A percentile compares a stretch with the other conserved stretches of the same genome.
These are phyloP conservation scores for Salmacisia buchloeana DNA, from an alignment of 1,284 basidiomycete genomes.

Conservation along the genomic window DNA sequence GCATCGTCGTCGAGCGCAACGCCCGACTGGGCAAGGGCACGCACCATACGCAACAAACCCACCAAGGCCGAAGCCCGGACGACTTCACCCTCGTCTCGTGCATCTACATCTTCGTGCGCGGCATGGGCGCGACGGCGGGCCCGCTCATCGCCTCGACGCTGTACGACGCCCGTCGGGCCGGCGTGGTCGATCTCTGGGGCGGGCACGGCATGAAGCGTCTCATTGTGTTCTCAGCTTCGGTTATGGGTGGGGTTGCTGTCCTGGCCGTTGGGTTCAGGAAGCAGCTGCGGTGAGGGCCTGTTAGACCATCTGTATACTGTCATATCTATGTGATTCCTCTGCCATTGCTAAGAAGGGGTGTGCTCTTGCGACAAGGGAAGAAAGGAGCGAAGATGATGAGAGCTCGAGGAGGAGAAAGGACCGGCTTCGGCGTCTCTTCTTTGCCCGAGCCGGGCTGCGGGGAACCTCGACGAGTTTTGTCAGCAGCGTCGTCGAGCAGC, in stretches of 20 bases:
- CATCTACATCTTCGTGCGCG: constrained; percentile 21
- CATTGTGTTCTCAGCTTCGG: neutral
- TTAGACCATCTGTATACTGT: too few relatives aligned
- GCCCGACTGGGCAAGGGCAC: neutral
- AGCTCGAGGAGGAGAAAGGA: too few relatives aligned
- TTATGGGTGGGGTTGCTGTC: neutral
- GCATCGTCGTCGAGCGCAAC: neutral
- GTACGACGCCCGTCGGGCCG: constrained; percentile 10
- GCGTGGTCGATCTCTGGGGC: constrained; percentile 19
- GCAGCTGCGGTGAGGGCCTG: neutral
- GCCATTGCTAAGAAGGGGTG: too few relatives aligned
- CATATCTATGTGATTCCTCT: too few relatives aligned
- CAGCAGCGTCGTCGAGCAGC: too few relatives aligned
- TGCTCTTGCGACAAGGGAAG: too few relatives aligned
- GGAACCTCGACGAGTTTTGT: too few relatives aligned
- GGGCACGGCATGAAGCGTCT: neutral
- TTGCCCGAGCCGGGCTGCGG: too few relatives aligned
- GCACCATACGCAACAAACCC: too few relatives aligned
- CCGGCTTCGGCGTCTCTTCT: too few relatives aligned
- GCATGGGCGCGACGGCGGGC: constrained; percentile 26
- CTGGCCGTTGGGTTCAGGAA: neutral
- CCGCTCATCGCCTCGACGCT: constrained; percentile 25
- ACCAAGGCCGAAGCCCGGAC: too few relatives aligned
- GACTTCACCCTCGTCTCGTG: constrained; percentile 18
- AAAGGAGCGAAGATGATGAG: too few relatives aligned